Evolutionary conservation across 23 red algal genomes (phyloP).

Genomic region (Gracilaria domingensis): DNA sequence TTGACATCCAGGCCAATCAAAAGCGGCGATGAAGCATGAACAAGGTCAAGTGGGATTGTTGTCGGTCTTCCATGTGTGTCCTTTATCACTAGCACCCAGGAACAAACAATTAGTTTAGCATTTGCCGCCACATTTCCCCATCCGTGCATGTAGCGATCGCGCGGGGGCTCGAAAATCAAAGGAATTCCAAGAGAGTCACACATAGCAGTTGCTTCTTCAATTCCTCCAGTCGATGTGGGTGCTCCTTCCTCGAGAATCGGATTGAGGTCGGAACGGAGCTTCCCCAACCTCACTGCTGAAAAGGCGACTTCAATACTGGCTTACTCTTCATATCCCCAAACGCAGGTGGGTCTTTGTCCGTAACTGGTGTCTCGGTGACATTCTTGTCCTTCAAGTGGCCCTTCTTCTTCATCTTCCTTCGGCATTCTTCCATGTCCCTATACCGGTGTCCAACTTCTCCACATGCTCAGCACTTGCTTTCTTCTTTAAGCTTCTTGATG

Average conservation of each 20-base stretch:
- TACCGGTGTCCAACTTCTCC: conserved; percentile 30
- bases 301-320: conserved; percentile 18
- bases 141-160: background rate
- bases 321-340: no score
- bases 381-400: no score
- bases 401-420: no score
- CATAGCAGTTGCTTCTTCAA: background rate
- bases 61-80: background rate
- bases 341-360: no score
- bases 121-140: background rate
- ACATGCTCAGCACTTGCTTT: background rate
- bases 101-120: background rate
- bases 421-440: conserved; percentile 22
- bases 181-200: background rate
- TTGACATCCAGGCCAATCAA: conserved; percentile 14
- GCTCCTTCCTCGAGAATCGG: conserved; percentile 1
- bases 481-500: no score
- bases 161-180: background rate
- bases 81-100: background rate
- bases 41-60: background rate
- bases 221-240: background rate
- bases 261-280: conserved; percentile 7
- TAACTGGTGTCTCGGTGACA: no score
- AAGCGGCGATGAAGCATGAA: conserved; percentile 6
- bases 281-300: conserved; percentile 19